These are phyloP conservation scores for Saitozyma podzolica DNA, from an alignment of 768 basidiomycete genomes.

Conservation along the genomic window DNA sequence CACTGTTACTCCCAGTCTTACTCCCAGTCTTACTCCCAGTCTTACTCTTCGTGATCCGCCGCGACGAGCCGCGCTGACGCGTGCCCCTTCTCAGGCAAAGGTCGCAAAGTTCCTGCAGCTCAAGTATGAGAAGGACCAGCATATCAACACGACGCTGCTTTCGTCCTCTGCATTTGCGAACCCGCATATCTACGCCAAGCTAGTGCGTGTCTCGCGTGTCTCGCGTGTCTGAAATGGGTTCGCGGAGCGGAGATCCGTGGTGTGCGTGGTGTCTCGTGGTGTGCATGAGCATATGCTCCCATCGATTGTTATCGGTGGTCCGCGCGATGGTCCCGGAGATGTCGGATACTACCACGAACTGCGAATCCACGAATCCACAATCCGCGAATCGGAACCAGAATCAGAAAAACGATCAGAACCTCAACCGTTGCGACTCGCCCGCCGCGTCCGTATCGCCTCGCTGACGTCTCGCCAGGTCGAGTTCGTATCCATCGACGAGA, in stretches of 20 bases:
- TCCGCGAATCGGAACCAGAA: neutral
- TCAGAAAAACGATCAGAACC: neutral
- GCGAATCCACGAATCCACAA: too few species aligned
- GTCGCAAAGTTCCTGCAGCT: conserved; percentile 73
- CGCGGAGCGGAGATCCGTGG: too few species aligned
- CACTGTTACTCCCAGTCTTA: too few species aligned
- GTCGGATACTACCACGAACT: too few species aligned
- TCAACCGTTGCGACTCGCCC: neutral
- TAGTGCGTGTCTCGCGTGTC: conserved; percentile 58
- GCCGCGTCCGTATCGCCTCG: neutral
- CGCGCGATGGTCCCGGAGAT: too few species aligned
- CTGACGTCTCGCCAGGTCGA: conserved; percentile 58
- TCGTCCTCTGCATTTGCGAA: conserved; percentile 90
- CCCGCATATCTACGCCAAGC: conserved; percentile 90
- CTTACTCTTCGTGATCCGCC: neutral
- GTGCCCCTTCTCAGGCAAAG: conserved; percentile 62
- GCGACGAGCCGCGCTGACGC: neutral
- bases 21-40: neutral
- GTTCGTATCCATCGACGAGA: conserved; percentile 87
- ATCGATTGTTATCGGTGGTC: too few species aligned
- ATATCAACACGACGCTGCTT: conserved; percentile 96
- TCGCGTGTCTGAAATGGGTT: too few species aligned
- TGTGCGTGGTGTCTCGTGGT: too few species aligned
- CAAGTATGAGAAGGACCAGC: conserved; percentile 71
- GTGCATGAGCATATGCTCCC: too few species aligned